These are phyloP conservation scores for Prototheca wickerhamii DNA, from an alignment of 163 green algal species.

Conservation along the genomic window DNA sequence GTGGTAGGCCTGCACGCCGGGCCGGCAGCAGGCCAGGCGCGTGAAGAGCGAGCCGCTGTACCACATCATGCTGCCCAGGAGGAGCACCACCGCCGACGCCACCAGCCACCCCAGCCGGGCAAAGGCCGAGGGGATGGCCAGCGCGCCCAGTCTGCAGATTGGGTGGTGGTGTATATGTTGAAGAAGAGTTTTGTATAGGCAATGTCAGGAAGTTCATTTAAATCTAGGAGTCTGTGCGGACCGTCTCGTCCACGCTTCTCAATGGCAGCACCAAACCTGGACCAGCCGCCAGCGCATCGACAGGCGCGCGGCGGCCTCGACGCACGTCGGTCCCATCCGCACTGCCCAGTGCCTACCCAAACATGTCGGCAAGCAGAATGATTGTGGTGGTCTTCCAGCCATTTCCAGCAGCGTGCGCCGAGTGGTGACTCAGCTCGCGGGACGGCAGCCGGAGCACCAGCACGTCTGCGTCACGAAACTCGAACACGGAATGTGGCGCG, in stretches of 20 bases:
- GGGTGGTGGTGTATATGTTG: not conserved
- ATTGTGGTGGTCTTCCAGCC: not conserved
- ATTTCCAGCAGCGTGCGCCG: not conserved
- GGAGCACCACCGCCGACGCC: not conserved
- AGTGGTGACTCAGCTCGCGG: not conserved
- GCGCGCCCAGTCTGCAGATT: not conserved
- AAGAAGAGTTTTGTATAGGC: not conserved
- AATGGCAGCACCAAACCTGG: too few relatives aligned
- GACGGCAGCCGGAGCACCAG: not conserved
- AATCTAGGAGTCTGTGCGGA: too few relatives aligned
- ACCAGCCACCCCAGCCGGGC: not conserved
- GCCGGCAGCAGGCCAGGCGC: constrained; percentile 2
- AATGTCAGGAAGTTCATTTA: not conserved
- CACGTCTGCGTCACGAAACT: not conserved
- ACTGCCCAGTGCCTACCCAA: not conserved
- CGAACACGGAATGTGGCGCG: not conserved
- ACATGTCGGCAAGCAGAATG: constrained; percentile 1
- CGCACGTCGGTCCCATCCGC: not conserved
- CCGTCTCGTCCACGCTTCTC: too few relatives aligned
- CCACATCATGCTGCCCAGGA: not conserved
- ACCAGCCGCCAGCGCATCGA: too few relatives aligned
- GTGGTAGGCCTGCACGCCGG: constrained; percentile 17
- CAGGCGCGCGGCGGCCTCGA: too few relatives aligned
- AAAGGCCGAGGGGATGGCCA: not conserved
- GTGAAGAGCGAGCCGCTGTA: constrained; percentile 13